phyloP scores from a whole-genome alignment of 2,329 filamentous ascomycete species.

The Diplodia sapinea region DNA sequence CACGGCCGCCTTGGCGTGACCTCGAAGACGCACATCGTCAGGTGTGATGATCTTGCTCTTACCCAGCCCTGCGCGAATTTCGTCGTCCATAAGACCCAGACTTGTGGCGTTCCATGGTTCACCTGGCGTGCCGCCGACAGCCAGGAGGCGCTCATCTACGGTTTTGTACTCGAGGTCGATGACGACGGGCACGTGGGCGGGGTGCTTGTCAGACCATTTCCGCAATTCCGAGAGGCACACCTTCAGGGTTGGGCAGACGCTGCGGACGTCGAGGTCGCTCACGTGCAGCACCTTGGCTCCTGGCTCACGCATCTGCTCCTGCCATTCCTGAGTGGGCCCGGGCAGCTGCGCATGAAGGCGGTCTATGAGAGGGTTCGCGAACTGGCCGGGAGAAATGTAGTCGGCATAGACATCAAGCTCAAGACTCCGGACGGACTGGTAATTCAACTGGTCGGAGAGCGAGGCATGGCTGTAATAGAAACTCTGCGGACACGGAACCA shows the following conservation, averaged over 20 bases:
- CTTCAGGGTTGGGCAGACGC: constrained; percentile 55
- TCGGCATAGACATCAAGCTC: constrained; percentile 60
- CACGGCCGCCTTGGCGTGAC: not conserved
- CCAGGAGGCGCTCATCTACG: constrained; percentile 44
- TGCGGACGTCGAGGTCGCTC: constrained; percentile 56
- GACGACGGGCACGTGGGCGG: constrained; percentile 54
- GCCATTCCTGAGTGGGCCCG: constrained; percentile 46
- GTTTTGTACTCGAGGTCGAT: constrained; percentile 60
- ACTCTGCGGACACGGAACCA: constrained; percentile 48
- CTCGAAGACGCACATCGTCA: constrained; percentile 52
- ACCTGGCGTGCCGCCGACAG: constrained; percentile 48
- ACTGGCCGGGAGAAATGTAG: constrained; percentile 53
- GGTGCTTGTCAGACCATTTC: constrained; percentile 53
- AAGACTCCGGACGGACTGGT: constrained; percentile 55
- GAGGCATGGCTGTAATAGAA: constrained; percentile 57
- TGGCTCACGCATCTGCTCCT: constrained; percentile 47
- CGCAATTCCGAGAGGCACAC: constrained; percentile 53
- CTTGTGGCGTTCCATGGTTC: constrained; percentile 53
- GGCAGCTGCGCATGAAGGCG: constrained; percentile 49
- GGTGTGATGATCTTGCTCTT: constrained; percentile 53
- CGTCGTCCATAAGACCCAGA: constrained; percentile 54
- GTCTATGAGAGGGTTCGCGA: constrained; percentile 54
- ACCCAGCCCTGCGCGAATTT: constrained; percentile 55
- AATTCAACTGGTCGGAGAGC: constrained; percentile 52
- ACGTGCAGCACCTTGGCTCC: constrained; percentile 60